Evolutionary conservation across 768 basidiomycete genomes (phyloP).

Genomic region (Mycena indigotica): DNA sequence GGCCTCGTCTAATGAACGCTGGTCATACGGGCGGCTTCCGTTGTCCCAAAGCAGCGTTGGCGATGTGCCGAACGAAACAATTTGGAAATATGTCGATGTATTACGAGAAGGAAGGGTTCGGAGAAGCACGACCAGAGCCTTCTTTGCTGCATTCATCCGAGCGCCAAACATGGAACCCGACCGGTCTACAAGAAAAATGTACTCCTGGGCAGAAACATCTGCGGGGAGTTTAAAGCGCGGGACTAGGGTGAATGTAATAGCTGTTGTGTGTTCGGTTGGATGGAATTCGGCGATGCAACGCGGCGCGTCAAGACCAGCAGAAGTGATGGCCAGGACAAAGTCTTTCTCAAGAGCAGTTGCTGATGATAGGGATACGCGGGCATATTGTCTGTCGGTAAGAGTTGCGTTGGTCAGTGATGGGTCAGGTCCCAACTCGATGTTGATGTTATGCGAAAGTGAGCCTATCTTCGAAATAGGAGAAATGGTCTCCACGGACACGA

Average conservation of each 20-base stretch:
- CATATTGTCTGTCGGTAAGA: conserved; percentile 13
- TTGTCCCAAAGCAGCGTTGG: conserved; percentile 33
- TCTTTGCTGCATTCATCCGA: conserved; percentile 38
- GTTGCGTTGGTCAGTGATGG: conserved; percentile 13
- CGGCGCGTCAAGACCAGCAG: conserved; percentile 42
- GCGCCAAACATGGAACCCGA: conserved; percentile 40
- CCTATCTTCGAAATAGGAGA: conserved; percentile 19
- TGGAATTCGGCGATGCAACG: conserved; percentile 44
- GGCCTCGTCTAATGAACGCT: conserved; percentile 29
- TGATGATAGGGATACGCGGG: conserved; percentile 13
- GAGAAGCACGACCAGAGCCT: conserved; percentile 42
- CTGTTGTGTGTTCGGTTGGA: conserved; percentile 26
- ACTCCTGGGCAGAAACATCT: conserved; percentile 41
- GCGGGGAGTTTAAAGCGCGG: conserved; percentile 40
- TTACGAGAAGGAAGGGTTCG: conserved; percentile 35
- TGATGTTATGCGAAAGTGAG: conserved; percentile 16
- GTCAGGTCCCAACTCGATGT: conserved; percentile 19
- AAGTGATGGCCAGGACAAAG: conserved; percentile 43
- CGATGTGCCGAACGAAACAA: conserved; percentile 40
- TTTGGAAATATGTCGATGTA: conserved; percentile 39
- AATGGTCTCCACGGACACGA: conserved; percentile 7
- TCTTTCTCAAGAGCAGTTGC: conserved; percentile 33
- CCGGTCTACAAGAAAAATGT: conserved; percentile 52
- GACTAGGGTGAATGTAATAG: conserved; percentile 44
- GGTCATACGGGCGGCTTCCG: conserved; percentile 27